A percentile compares a stretch with the other conserved stretches of the same genome.
Evolutionary conservation across 1,139 yeast genomes (phyloP).

Genomic region (Lodderomyces theae): DNA sequence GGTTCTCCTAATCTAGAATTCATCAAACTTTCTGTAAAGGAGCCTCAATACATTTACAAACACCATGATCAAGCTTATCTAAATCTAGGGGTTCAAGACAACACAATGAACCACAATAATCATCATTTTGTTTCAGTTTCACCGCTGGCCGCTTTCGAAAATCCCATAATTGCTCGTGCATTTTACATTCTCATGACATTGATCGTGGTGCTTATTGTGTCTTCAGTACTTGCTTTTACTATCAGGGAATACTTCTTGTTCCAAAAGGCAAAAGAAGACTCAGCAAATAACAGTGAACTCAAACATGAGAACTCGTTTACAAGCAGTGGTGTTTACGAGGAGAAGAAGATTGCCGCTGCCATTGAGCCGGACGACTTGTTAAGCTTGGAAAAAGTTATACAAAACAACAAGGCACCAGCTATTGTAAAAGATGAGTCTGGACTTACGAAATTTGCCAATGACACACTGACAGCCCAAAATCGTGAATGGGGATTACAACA

Average conservation of each 20-base stretch:
- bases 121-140: too few relatives aligned
- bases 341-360: background rate
- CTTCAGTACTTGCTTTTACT: conserved; percentile 25
- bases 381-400: conserved; percentile 7
- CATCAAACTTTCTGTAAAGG: conserved; percentile 5
- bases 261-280: background rate
- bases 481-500: background rate
- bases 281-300: conserved; percentile 1
- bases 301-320: background rate
- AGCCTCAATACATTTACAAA: conserved; percentile 11
- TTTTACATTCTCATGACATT: conserved; percentile 28
- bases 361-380: background rate
- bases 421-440: conserved; percentile 3
- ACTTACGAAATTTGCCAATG: conserved; percentile 9
- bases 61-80: conserved; percentile 14
- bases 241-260: conserved; percentile 24
- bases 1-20: conserved; percentile 3
- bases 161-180: conserved; percentile 21
- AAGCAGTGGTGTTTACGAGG: background rate
- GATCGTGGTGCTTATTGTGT: conserved; percentile 21
- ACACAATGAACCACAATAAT: too few relatives aligned
- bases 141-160: conserved; percentile 7
- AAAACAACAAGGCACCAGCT: background rate
- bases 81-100: conserved; percentile 10
- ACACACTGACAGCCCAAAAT: background rate